Evolutionary conservation across 1,284 basidiomycete genomes (phyloP), one percentile per base, ranked within the genome.

Genomic region (Ganoderma sinense): DNA sequence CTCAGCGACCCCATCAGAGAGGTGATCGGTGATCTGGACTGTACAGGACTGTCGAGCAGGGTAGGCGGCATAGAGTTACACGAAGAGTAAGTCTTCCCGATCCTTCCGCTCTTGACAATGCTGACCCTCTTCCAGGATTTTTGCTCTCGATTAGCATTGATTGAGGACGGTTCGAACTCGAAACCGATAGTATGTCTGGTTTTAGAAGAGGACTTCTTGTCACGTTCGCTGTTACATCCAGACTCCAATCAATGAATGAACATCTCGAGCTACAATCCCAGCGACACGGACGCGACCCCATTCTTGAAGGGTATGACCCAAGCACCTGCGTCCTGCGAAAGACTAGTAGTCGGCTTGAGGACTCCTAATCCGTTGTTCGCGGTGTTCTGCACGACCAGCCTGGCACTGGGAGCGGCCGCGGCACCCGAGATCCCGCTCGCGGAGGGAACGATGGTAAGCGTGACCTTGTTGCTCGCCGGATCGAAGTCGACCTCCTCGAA

Each of bases 11-110:
- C 88, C 58, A 88, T 90, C 11, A 81, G 82, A 18, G 79, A 78
- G 64, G 86, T 85, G 0, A 87, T 91, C 66, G 80, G 84, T 8
- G 77, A 74, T 4, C 79, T 91, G 43, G 86, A 88, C 64, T 18
- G 76, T 80, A 2, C 71, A 79, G 36, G 80, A 85, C 71, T 84
- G 88, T 48, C 58, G 75, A 84, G 84, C 71, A 84, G 86, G n/a
- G 85, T 91, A n/a, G 91, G 92, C 14, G 92, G 92, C 7, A 84
- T 94, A 53, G 89, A 94, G 78, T 75, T 92, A 14, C 86, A 90
- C 75, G 89, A 92, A 78, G 93, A 94, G 91, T 88, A 45, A 59
- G 80, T 76, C 33, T 33, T 33, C 20, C 2, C 56, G 18, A 20
- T 39, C 56, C 5, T 20, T 33, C 7, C 16, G 18, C 18, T 20